Base-by-base conservation (phyloP, 148 eudicot species). In the Rhododendron kiyosumense region DNA sequence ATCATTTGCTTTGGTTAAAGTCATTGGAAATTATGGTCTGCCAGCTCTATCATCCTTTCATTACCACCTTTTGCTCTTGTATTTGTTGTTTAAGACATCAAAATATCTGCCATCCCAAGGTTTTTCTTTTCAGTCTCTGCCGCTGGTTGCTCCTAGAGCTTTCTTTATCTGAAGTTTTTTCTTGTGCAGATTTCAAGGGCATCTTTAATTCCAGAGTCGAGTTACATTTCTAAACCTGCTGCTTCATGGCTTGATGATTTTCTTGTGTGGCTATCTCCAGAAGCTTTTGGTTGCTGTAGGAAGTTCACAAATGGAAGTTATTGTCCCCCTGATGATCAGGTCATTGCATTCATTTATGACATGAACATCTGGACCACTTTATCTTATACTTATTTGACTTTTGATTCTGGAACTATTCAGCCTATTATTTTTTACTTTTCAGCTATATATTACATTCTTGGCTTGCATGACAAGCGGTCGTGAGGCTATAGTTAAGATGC, bases 221-320 rank as follows among this genome's bases (percentile, higher is more conserved):
- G 97, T 79, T 97, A 93, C 89, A 94, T 97, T 85, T 96, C 99
- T 79, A 97, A 95, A 92, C 98, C 98, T 63, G 98, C 99, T 84
- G 98, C 98, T 83, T 97, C 99, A 69, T 97, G 99, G 99, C 96
- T 97, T 88, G 99, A 97, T 89, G 99, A 97, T 90, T 95, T 91
- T 90, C 95, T 97, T 86, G 98, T 97, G 73, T 97, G 99, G 99
- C 80, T 97, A 74, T 95, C 98, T 90, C 98, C 99, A 82, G 98
- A 97, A 93, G 99, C 99, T 86, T 97, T 97, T 92, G 99, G 98
- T 77, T 97, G 99, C 91, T 97, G 99, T 89, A 91, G 98, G 88
- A 97, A 95, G 93, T 97, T 97, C 89, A 89, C 95, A 24, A 95
- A 95, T 85, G 96, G 90, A 85, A 97, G 91, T 90, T 97, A 89